Evolutionary conservation across 306 rosid species (phyloP).

Genomic region (Purshia tridentata): DNA sequence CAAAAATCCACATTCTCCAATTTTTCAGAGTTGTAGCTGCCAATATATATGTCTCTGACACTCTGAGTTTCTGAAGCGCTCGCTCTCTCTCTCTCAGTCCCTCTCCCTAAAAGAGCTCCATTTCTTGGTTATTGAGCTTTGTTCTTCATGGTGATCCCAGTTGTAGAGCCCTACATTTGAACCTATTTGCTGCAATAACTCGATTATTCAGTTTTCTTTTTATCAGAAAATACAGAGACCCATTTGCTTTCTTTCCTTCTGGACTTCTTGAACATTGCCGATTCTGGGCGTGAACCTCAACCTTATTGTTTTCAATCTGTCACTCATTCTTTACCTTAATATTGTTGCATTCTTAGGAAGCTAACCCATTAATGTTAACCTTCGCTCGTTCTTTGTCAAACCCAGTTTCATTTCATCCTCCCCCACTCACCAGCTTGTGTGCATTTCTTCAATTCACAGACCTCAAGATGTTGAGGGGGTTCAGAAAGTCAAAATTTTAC

Average conservation of each 20-base stretch:
- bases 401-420: neutral
- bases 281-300: constrained; percentile 48
- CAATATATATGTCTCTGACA: constrained; percentile 17
- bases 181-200: neutral
- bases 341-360: constrained; percentile 17
- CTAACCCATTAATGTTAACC: too few relatives aligned
- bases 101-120: neutral
- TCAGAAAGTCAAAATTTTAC: constrained; percentile 58
- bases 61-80: constrained; percentile 20
- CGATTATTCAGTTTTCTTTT: constrained; percentile 11
- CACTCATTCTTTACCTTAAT: constrained; percentile 30
- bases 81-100: constrained; percentile 20
- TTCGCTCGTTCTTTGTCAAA: neutral
- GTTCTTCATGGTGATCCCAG: neutral
- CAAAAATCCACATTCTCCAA: neutral
- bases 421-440: neutral
- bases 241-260: constrained; percentile 43
- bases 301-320: constrained; percentile 2
- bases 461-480: constrained; percentile 52
- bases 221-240: constrained; percentile 8
- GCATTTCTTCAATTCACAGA: constrained; percentile 1
- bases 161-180: constrained; percentile 1
- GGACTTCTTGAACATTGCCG: constrained; percentile 34
- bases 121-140: neutral
- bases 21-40: constrained; percentile 3